These are phyloP conservation scores for Aspergillus terreus DNA, from an alignment of 2,329 filamentous ascomycete species.

Conservation along the genomic window DNA sequence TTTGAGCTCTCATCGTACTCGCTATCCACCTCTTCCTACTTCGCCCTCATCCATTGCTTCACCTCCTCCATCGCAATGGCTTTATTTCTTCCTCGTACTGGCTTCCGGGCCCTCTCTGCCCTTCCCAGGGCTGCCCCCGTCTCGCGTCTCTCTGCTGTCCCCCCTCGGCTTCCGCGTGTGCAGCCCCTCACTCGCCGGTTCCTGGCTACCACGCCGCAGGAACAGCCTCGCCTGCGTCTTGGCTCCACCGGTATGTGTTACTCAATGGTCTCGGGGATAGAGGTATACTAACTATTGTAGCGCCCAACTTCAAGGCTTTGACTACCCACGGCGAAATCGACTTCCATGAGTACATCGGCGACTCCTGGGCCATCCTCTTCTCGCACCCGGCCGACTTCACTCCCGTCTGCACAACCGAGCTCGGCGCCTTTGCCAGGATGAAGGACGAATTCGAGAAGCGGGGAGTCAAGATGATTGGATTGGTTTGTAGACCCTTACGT, in stretches of 20 bases:
- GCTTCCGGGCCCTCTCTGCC: slow-evolving; percentile 22
- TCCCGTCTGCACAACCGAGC: slow-evolving; percentile 92
- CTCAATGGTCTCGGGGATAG: background rate
- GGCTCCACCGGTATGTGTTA: slow-evolving; percentile 31
- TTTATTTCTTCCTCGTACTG: slow-evolving; percentile 23
- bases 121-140: slow-evolving; percentile 20
- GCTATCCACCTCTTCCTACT: background rate
- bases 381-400: slow-evolving; percentile 79
- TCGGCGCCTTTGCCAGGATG: slow-evolving; percentile 89
- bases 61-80: slow-evolving; percentile 21
- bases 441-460: slow-evolving; percentile 85
- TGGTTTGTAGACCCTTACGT: slow-evolving; percentile 43
- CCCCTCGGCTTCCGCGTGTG: slow-evolving; percentile 15
- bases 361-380: slow-evolving; percentile 68
- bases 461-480: slow-evolving; percentile 84
- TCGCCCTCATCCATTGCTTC: background rate
- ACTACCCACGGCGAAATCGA: slow-evolving; percentile 64
- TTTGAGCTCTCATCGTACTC: too few relatives aligned
- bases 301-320: slow-evolving; percentile 67
- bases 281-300: slow-evolving; percentile 21
- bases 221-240: slow-evolving; percentile 33
- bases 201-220: slow-evolving; percentile 23
- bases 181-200: slow-evolving; percentile 29
- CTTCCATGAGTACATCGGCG: slow-evolving; percentile 69
- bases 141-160: slow-evolving; percentile 16